Evolutionary conservation across 257 asterid species (phyloP), one percentile per base, ranked within the genome.

Genomic region (Lithospermum erythrorhizon): DNA sequence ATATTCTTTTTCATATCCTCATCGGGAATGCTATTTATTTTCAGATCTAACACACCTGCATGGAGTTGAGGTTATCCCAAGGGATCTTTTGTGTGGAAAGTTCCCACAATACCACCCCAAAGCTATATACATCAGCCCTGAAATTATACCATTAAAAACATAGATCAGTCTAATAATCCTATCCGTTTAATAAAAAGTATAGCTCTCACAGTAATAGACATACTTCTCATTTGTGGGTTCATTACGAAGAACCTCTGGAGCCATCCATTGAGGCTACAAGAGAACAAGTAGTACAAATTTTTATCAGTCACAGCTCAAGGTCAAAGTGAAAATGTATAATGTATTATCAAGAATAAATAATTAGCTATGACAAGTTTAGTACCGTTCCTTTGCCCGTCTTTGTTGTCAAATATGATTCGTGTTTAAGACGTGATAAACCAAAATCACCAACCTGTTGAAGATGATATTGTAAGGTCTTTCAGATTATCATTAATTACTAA

Each of bases 201-300:
- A 49, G 48, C 27, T 53, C 16, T 23, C 18, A 29, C n/a, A n/a
- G 63, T 22, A 11, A 58, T 52, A 27, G 73, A 59, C 87, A 51
- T 90, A 90, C 97, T 88, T 88, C 73, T 91, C 98, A 62, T 91
- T 83, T 25, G 95, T 72, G 51, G 82, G 96, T 68, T 91, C 98
- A 32, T 82, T 88, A 45, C 98, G 95, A 72, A 91, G 95, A 71
- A 91, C 95, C 78, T 91, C 98, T 41, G 98, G 98, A 70, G 98
- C 98, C 98, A 91, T 91, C 96, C 98, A 88, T 71, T 91, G 98
- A 57, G 98, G 96, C 98, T 91, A 86, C 73, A 79, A 76, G 51
- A 60, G 52, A 30, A 65, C 32, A 27, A 29, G 49, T 63, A 48
- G 25, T 15, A 61, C 27, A 54, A 32, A 51, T 60, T 21, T 37